Evolutionary conservation across 306 rosid species (phyloP).

Genomic region (Argentina anserina): DNA sequence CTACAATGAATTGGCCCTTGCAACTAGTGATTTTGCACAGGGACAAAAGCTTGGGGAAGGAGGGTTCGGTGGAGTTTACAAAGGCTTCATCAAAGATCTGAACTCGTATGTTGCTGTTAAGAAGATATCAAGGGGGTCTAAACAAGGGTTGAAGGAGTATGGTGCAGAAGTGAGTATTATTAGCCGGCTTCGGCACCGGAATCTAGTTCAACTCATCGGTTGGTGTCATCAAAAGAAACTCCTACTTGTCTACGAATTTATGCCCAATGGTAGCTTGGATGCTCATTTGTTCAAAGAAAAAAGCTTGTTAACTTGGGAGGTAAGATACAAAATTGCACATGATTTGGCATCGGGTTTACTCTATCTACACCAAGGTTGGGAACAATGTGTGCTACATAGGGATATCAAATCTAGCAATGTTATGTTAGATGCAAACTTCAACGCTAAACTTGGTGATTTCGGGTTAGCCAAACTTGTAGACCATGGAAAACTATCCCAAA

Average conservation of each 20-base stretch:
- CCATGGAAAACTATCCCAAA: not conserved
- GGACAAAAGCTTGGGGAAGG: constrained; percentile 9
- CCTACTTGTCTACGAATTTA: not conserved
- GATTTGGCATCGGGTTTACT: constrained; percentile 26
- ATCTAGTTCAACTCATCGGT: not conserved
- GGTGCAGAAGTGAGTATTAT: not conserved
- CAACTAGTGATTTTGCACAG: not conserved
- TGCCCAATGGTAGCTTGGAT: not conserved
- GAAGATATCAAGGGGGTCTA: not conserved
- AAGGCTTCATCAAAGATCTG: constrained; percentile 2
- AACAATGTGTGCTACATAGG: constrained; percentile 34
- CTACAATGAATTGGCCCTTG: not conserved
- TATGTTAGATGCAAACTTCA: not conserved
- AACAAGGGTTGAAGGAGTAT: constrained; percentile 1
- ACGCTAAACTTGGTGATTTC: not conserved
- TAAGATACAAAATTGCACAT: constrained; percentile 28
- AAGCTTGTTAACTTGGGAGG: constrained; percentile 20
- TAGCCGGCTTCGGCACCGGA: not conserved
- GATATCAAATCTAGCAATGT: constrained; percentile 39
- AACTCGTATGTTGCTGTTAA: not conserved
- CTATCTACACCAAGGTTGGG: constrained; percentile 33
- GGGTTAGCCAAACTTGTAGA: not conserved
- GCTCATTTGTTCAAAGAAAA: constrained; percentile 8
- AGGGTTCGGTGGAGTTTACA: constrained; percentile 9
- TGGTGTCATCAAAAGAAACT: not conserved